Conservation (phyloP, 2,329 filamentous ascomycete genomes). For the Cylindrodendrum hubeiense region DNA sequence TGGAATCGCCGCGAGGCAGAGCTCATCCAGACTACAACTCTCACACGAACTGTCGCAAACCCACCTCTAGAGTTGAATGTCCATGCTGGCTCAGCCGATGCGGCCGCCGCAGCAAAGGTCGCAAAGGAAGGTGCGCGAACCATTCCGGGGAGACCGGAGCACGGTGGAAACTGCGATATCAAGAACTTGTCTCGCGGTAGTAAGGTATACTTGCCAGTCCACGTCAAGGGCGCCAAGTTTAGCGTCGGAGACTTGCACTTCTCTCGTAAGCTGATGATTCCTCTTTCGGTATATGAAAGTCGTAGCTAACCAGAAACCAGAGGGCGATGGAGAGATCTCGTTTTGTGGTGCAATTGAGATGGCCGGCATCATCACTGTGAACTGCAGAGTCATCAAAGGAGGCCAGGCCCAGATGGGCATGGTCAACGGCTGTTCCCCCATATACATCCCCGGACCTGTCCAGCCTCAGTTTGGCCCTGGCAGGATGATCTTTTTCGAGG, state of each 20-base stretch:
- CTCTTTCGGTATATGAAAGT: not conserved
- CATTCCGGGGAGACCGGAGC: slow-evolving; percentile 85
- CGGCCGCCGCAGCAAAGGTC: slow-evolving; percentile 72
- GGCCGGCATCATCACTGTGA: slow-evolving; percentile 91
- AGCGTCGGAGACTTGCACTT: slow-evolving; percentile 91
- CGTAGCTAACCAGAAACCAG: slow-evolving; percentile 43
- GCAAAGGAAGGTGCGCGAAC: slow-evolving; percentile 85
- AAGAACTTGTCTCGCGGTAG: slow-evolving; percentile 85
- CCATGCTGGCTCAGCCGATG: slow-evolving; percentile 76
- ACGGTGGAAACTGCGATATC: slow-evolving; percentile 93
- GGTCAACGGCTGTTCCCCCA: slow-evolving; percentile 72
- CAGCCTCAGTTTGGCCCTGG: slow-evolving; percentile 90
- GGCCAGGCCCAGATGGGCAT: slow-evolving; percentile 81
- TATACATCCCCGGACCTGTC: slow-evolving; percentile 88
- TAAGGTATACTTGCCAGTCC: slow-evolving; percentile 89
- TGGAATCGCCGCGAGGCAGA: slow-evolving; percentile 90
- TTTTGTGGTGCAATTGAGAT: slow-evolving; percentile 95
- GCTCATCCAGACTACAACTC: slow-evolving; percentile 77
- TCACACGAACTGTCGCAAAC: slow-evolving; percentile 79
- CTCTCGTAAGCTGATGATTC: slow-evolving; percentile 59
- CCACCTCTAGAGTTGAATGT: slow-evolving; percentile 79
- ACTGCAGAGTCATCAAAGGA: slow-evolving; percentile 87
- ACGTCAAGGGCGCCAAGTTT: slow-evolving; percentile 89
- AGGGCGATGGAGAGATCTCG: slow-evolving; percentile 91
- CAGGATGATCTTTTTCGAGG: slow-evolving; percentile 67